These are phyloP conservation scores for Fremontodendron californicum DNA, from an alignment of 345 rosid species.

Conservation along the genomic window DNA sequence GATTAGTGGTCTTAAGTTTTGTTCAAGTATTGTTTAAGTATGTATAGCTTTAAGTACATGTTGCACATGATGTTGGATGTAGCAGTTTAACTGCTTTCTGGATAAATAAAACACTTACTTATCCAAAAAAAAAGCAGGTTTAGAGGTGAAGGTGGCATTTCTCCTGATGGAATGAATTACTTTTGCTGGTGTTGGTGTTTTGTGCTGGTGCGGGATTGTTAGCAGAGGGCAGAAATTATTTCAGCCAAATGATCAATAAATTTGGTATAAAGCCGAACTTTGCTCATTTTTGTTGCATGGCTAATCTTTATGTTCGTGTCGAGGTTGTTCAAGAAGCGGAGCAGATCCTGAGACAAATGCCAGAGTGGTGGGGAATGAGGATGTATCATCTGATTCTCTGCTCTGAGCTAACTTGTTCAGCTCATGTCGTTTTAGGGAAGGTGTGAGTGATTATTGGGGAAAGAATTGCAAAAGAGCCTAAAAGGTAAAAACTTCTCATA, in stretches of 20 bases:
- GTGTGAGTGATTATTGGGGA: not conserved
- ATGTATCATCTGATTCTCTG: constrained; percentile 35
- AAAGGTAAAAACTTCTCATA: constrained; percentile 51
- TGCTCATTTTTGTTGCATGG: constrained; percentile 75
- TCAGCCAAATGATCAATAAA: constrained; percentile 40
- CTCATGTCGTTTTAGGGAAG: constrained; percentile 45
- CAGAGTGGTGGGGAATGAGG: constrained; percentile 26
- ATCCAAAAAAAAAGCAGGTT: no score
- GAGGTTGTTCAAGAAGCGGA: constrained; percentile 47
- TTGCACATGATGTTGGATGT: no score
- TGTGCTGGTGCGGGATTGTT: constrained; percentile 54
- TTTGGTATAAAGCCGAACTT: constrained; percentile 56
- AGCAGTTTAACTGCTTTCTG: no score
- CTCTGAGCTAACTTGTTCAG: constrained; percentile 44
- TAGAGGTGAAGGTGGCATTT: constrained; percentile 9
- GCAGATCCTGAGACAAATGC: constrained; percentile 35
- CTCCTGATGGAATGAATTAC: constrained; percentile 61
- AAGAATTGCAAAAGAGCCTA: constrained; percentile 43
- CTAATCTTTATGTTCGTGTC: constrained; percentile 49
- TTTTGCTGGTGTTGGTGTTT: constrained; percentile 48
- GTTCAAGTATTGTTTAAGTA: no score
- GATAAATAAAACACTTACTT: no score
- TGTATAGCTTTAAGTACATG: no score
- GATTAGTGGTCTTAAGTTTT: no score
- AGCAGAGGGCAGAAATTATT: constrained; percentile 42